Conservation (phyloP, 2,329 filamentous ascomycete species). For the Penicillium sp. region DNA sequence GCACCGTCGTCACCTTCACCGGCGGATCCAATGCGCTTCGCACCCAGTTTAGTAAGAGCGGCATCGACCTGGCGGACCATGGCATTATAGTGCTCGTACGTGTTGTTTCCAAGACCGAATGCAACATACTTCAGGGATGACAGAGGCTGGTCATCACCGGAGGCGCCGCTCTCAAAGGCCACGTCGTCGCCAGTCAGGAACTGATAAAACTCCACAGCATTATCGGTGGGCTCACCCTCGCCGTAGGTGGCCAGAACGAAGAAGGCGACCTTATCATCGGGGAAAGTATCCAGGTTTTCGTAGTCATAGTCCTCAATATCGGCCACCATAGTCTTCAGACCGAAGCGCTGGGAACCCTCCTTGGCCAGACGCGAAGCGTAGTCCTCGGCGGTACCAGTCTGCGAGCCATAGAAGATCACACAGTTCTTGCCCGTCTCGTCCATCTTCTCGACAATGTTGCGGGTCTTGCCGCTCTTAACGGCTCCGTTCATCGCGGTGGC, state of each 20-base stretch:
- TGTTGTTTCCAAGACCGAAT: slow-evolving; percentile 97
- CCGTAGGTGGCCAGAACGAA: slow-evolving; percentile 97
- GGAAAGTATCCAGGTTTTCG: slow-evolving; percentile 84
- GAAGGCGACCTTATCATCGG: slow-evolving; percentile 85
- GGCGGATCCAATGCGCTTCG: slow-evolving; percentile 74
- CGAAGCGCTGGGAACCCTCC: slow-evolving; percentile 93
- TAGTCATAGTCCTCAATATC: slow-evolving; percentile 98
- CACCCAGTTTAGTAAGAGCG: slow-evolving; percentile 75
- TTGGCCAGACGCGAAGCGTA: slow-evolving; percentile 95
- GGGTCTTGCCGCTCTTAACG: slow-evolving; percentile 74
- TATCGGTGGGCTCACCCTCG: slow-evolving; percentile 97
- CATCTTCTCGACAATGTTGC: slow-evolving; percentile 94
- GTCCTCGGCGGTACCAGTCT: slow-evolving; percentile 97
- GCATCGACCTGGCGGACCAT: slow-evolving; percentile 93
- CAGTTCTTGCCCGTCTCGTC: slow-evolving; percentile 95
- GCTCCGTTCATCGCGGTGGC: slow-evolving; percentile 58
- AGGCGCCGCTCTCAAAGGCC: slow-evolving; percentile 67
- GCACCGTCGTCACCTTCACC: slow-evolving; percentile 97
- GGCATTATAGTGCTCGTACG: slow-evolving; percentile 98
- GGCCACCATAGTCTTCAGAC: slow-evolving; percentile 95
- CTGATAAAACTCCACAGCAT: slow-evolving; percentile 98
- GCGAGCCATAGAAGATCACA: slow-evolving; percentile 96
- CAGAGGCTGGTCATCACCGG: slow-evolving; percentile 64
- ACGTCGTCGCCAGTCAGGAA: slow-evolving; percentile 79
- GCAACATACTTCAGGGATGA: slow-evolving; percentile 84